Conservation (phyloP, 345 rosid species). For the Camelina sativa region DNA sequence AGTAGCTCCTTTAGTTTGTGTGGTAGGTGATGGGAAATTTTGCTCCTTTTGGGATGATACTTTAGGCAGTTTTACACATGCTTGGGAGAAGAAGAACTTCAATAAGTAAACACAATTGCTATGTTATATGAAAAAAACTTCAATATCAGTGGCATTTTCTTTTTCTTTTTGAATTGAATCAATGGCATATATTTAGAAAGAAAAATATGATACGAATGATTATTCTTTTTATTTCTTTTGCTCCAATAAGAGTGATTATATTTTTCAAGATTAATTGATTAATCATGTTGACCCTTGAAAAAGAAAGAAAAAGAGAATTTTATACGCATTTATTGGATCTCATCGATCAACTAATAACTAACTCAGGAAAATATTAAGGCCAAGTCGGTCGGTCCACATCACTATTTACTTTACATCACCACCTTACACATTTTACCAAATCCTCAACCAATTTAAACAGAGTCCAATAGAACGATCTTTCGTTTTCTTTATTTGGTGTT, state of each 20-base stretch:
- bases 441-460: conserved; percentile 21
- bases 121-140: no score
- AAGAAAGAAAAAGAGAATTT: neutral
- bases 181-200: no score
- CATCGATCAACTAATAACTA: conserved; percentile 34
- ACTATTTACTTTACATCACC: conserved; percentile 33
- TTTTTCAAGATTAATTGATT: neutral
- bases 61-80: no score
- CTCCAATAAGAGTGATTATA: neutral
- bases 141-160: no score
- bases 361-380: conserved; percentile 5
- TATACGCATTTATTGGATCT: conserved; percentile 25
- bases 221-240: neutral
- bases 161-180: no score
- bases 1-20: no score
- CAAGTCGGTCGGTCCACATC: conserved; percentile 27
- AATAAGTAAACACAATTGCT: no score
- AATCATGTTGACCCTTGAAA: neutral
- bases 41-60: no score
- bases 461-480: neutral
- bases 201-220: no score
- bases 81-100: no score
- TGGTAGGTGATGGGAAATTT: no score
- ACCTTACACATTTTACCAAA: conserved; percentile 35
- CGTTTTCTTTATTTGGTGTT: neutral